These are phyloP conservation scores for Penicillium janthinellum DNA, from an alignment of 2,329 filamentous ascomycete genomes.

Conservation along the genomic window DNA sequence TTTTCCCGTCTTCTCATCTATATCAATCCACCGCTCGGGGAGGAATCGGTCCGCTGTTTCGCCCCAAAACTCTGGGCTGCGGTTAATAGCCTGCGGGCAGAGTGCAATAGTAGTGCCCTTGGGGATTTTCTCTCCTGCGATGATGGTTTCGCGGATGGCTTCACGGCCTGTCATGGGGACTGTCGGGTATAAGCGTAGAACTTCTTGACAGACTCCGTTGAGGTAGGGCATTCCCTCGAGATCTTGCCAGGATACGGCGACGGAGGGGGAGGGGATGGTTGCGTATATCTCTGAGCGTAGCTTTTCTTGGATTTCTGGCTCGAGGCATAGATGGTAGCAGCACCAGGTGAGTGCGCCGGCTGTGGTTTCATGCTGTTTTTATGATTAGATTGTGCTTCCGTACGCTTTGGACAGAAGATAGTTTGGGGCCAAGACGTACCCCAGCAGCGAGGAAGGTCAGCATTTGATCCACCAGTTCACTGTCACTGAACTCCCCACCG, in stretches of 20 bases:
- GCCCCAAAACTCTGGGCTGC: constrained; percentile 69
- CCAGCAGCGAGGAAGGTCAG: constrained; percentile 43
- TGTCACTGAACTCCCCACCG: constrained; percentile 38
- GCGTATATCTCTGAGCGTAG: constrained; percentile 31
- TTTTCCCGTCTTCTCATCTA: constrained; percentile 45
- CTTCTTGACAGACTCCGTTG: constrained; percentile 73
- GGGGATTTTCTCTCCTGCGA: constrained; percentile 64
- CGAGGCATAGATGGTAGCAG: constrained; percentile 29
- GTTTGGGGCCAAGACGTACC: constrained; percentile 15
- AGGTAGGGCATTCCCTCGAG: constrained; percentile 71
- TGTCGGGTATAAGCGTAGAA: constrained; percentile 68
- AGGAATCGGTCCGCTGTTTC: constrained; percentile 69
- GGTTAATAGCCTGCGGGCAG: constrained; percentile 67
- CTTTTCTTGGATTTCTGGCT: constrained; percentile 29
- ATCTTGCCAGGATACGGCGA: constrained; percentile 11
- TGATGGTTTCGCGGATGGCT: constrained; percentile 63
- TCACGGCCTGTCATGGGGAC: constrained; percentile 70
- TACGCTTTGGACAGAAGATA: background rate
- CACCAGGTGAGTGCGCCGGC: constrained; percentile 33
- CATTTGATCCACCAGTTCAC: constrained; percentile 43
- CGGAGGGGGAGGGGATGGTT: constrained; percentile 20
- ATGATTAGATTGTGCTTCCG: background rate
- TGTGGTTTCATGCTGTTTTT: constrained; percentile 39
- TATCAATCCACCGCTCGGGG: constrained; percentile 74
- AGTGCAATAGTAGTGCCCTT: constrained; percentile 69